Conservation (phyloP, 2,329 filamentous ascomycete species). For the Fusarium palustre region DNA sequence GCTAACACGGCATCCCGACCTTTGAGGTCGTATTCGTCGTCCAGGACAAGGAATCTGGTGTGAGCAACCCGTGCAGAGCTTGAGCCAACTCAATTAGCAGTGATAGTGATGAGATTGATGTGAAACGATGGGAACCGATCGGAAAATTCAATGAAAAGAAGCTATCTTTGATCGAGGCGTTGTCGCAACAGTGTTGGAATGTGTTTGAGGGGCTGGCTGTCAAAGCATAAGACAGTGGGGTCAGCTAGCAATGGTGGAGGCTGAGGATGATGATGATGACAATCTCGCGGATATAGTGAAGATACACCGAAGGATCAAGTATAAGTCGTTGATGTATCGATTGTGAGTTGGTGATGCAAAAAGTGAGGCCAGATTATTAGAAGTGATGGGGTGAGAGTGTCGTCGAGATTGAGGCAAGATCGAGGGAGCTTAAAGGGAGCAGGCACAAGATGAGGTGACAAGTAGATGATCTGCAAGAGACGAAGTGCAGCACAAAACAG, state of each 20-base stretch:
- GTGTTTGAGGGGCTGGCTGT: conserved; percentile 34
- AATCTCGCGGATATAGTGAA: conserved; percentile 28
- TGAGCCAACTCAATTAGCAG: conserved; percentile 40
- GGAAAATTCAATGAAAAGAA: conserved; percentile 16
- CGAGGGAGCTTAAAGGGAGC: conserved; percentile 27
- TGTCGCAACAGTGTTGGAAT: conserved; percentile 36
- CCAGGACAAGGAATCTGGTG: conserved; percentile 35
- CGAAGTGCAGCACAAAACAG: conserved; percentile 22
- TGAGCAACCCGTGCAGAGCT: conserved; percentile 36
- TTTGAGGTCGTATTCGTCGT: conserved; percentile 42
- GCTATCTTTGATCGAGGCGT: conserved; percentile 20
- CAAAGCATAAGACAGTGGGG: conserved; percentile 39
- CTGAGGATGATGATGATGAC: conserved; percentile 18
- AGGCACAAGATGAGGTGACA: conserved; percentile 17
- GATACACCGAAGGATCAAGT: neutral
- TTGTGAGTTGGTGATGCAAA: conserved; percentile 18
- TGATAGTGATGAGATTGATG: conserved; percentile 1
- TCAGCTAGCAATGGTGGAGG: conserved; percentile 18
- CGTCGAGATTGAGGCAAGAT: conserved; percentile 42
- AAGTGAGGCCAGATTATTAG: conserved; percentile 16
- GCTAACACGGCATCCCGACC: conserved; percentile 50
- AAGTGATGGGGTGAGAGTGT: conserved; percentile 41
- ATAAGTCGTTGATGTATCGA: conserved; percentile 13
- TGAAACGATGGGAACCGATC: conserved; percentile 1
- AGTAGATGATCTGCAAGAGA: conserved; percentile 24